phyloP scores from a whole-genome alignment of 768 basidiomycete genomes.

The Russula sp. region DNA sequence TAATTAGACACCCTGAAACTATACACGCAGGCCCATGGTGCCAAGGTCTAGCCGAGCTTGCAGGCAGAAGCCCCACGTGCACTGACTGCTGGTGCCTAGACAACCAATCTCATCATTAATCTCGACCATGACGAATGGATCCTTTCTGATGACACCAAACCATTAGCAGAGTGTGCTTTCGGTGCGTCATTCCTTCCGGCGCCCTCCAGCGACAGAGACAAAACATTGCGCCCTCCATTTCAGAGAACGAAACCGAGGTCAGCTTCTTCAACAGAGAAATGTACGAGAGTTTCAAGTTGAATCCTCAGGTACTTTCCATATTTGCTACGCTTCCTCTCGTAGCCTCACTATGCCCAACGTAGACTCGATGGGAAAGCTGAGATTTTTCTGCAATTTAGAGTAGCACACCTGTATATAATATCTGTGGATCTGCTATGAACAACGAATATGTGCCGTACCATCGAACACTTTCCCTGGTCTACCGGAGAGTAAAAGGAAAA shows the following conservation, averaged over 20 bases:
- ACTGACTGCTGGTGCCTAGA: conserved; percentile 42
- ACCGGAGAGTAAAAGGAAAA: not conserved
- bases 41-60: conserved; percentile 55
- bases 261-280: conserved; percentile 78
- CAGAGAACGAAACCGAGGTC: conserved; percentile 95
- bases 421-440: not conserved
- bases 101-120: conserved; percentile 96
- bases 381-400: not conserved
- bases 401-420: conserved; percentile 8
- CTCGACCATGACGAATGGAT: conserved; percentile 96
- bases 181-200: conserved; percentile 44
- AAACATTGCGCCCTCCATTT: not conserved
- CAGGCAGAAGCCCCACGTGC: not conserved
- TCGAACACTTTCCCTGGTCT: too few relatives aligned
- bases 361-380: conserved; percentile 24
- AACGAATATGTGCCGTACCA: too few relatives aligned
- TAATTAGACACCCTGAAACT: conserved; percentile 83
- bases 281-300: conserved; percentile 75
- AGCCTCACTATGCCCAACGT: not conserved
- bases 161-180: conserved; percentile 65
- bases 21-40: conserved; percentile 90
- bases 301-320: conserved; percentile 59
- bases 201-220: not conserved
- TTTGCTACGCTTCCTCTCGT: not conserved
- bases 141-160: conserved; percentile 56